Base-by-base conservation (phyloP, 768 basidiomycete species). In the Lactifluus rugatus region DNA sequence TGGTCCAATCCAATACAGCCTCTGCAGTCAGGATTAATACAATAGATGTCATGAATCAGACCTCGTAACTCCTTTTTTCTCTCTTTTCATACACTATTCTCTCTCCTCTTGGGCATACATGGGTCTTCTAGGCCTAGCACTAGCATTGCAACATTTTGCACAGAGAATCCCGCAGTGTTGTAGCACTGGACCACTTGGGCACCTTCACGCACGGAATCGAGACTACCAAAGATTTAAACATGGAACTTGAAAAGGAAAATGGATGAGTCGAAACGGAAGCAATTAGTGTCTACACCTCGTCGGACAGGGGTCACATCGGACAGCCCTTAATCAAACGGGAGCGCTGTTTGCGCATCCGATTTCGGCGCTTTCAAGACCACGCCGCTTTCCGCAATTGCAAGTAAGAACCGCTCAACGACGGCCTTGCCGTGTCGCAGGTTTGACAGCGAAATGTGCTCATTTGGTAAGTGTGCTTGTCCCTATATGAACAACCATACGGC, bases 401-500 rank as follows among this genome's bases (percentile, higher is more conserved):
- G 66, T 52, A 89, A 69, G 70, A 92, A 93, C 16, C 84, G 80
- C 65, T 90, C 85, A 31, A 91, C 67, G 41, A 91, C 89, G 1
- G 81, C 75, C 63, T 89, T 89, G 0, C 90, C 90, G 39, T 83
- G 81, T 19, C 79, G 78, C 23, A 98, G 76, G 66, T 97, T 97
- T 21, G 81, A 71, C 1, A 96, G 72, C 2, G 93, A 85, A 53
- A 97, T 93, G 3, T 92, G 79, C 70, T 99, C 96, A 68, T 99
- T 89, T 2, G 93, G 85, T 23, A 99, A 71, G 76, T 97, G 96
- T 0, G 92, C 93, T 76, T 86, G 89, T 68, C 89, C 93, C 91
- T 87, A 64, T 46, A 7, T 2, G 44, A 16, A 48, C 16, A 1
- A 39, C n/a, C 47, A 26, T 42, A 48, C 39, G 23, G 14, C 14